Percentiles rank a stretch among this genome's conserved stretches.
These are phyloP conservation scores for Monascus ruber DNA, from an alignment of 2,329 filamentous ascomycete genomes.

Conservation along the genomic window DNA sequence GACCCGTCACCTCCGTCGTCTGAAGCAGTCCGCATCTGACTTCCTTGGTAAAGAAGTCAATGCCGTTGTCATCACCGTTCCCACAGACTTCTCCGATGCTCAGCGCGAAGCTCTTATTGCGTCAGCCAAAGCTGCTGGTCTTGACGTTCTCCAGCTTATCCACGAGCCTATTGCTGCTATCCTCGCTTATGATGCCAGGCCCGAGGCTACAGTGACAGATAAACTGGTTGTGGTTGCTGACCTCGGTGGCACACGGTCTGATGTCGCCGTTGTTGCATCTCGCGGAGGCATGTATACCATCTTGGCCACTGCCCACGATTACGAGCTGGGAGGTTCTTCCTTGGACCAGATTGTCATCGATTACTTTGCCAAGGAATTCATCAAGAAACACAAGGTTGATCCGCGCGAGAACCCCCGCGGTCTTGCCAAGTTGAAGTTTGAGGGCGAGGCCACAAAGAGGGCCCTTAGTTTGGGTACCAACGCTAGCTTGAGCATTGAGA, in stretches of 20 bases:
- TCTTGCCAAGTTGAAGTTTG: constrained; percentile 82
- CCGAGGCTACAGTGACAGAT: constrained; percentile 63
- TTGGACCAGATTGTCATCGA: constrained; percentile 88
- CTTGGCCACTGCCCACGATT: constrained; percentile 87
- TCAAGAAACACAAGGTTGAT: constrained; percentile 90
- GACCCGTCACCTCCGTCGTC: constrained; percentile 70
- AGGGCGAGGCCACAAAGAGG: constrained; percentile 86
- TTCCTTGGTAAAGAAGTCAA: constrained; percentile 89
- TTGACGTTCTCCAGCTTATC: constrained; percentile 89
- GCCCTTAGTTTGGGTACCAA: constrained; percentile 78
- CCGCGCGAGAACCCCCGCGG: constrained; percentile 70
- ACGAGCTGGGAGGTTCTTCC: constrained; percentile 76
- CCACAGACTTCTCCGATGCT: constrained; percentile 81
- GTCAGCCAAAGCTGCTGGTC: constrained; percentile 65
- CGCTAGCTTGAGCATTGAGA: constrained; percentile 87
- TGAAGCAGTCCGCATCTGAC: constrained; percentile 74
- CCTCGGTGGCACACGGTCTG: constrained; percentile 82
- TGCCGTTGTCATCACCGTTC: constrained; percentile 86
- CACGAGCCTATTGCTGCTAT: constrained; percentile 80
- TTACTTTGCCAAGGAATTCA: constrained; percentile 96
- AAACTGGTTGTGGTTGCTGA: constrained; percentile 89
- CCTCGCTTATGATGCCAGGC: constrained; percentile 80
- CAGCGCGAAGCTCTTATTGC: constrained; percentile 72
- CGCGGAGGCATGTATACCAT: constrained; percentile 94
- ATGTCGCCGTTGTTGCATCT: constrained; percentile 81